Conservation (phyloP, 441 rosid species). For the Breynia disticha region DNA sequence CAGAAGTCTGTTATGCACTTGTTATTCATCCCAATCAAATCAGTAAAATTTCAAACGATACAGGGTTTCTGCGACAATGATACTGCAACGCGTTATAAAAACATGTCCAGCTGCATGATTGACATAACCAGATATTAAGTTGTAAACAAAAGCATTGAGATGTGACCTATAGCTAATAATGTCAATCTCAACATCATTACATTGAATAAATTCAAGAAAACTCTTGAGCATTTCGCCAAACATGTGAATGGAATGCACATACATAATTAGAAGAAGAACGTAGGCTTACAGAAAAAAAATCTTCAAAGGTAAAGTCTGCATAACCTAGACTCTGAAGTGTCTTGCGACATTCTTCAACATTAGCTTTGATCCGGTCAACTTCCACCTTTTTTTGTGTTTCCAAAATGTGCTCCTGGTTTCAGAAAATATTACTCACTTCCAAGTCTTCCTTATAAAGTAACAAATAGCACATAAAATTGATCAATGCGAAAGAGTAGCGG, state of each 20-base stretch:
- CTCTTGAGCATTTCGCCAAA: background rate
- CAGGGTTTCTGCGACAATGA: background rate
- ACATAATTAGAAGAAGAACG: background rate
- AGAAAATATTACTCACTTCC: background rate
- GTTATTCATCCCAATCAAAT: background rate
- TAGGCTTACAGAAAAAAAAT: constrained; percentile 69
- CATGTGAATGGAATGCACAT: background rate
- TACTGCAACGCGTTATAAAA: background rate
- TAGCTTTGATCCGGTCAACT: constrained; percentile 60
- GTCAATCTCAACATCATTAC: background rate
- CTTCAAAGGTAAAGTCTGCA: constrained; percentile 88
- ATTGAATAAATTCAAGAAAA: background rate
- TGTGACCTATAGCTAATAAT: too few species aligned
- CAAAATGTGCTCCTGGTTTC: constrained; percentile 59
- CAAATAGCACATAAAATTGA: background rate
- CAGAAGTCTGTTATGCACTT: background rate
- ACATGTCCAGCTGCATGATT: background rate
- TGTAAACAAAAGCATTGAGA: too few species aligned
- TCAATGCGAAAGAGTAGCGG: background rate
- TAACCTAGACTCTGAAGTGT: constrained; percentile 83
- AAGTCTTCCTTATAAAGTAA: too few species aligned
- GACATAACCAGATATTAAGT: too few species aligned
- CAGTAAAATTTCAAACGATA: constrained; percentile 2
- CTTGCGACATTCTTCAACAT: constrained; percentile 72
- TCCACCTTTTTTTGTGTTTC: constrained; percentile 66